These are phyloP conservation scores for Podospora pseudocomata DNA, from an alignment of 495 filamentous ascomycete species.

Conservation along the genomic window DNA sequence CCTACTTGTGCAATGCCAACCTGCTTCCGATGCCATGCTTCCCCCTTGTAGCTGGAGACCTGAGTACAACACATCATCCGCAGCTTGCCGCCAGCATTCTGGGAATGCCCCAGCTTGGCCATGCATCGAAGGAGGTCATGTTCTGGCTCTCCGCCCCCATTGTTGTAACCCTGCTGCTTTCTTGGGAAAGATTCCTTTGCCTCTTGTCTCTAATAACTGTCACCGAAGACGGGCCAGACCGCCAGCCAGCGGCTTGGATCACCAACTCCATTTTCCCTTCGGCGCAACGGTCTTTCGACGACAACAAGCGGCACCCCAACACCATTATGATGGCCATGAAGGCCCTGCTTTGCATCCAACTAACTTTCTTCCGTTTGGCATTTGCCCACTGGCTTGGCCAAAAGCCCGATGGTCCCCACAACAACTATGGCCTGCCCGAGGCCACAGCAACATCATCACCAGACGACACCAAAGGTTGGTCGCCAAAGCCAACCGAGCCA, in stretches of 20 bases:
- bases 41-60: neutral
- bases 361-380: conserved; percentile 3
- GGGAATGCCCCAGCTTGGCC: neutral
- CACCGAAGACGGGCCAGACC: neutral
- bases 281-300: neutral
- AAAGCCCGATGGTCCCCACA: neutral
- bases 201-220: neutral
- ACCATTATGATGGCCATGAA: neutral
- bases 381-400: conserved; percentile 13
- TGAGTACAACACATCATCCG: neutral
- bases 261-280: neutral
- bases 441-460: conserved; percentile 9
- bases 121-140: neutral
- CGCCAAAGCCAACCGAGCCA: conserved; percentile 14
- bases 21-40: neutral
- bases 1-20: neutral
- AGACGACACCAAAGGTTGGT: conserved; percentile 17
- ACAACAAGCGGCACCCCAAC: neutral
- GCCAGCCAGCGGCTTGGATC: neutral
- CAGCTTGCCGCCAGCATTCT: neutral
- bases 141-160: neutral
- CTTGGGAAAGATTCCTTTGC: neutral
- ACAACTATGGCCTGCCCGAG: conserved; percentile 1
- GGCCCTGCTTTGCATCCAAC: neutral
- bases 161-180: neutral